Conservation (phyloP, 345 rosid genomes). For the Gossypium anomalum region DNA sequence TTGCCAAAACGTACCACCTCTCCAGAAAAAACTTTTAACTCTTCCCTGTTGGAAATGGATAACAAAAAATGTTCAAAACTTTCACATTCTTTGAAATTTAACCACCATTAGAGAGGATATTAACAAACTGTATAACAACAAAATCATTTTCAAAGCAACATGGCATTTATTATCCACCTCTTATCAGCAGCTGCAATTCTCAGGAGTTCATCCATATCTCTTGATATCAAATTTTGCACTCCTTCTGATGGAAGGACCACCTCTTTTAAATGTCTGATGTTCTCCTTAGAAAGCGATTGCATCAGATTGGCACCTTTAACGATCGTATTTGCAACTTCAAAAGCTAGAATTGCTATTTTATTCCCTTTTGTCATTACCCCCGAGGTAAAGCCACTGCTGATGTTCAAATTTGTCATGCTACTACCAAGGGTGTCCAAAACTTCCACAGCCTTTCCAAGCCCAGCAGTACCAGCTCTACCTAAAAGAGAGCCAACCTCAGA, state of each 20-base stretch:
- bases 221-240: conserved; percentile 75
- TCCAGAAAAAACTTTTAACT: conserved; percentile 74
- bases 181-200: conserved; percentile 85
- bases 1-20: conserved; percentile 98
- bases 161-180: conserved; percentile 41
- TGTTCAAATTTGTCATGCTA: conserved; percentile 80
- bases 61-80: conserved; percentile 1
- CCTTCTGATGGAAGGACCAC: conserved; percentile 84
- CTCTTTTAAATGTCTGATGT: conserved; percentile 67
- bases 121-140: conserved; percentile 1
- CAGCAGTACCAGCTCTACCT: conserved; percentile 87
- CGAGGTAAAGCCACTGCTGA: conserved; percentile 62
- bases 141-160: conserved; percentile 10
- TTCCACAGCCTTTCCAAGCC: conserved; percentile 84
- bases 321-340: conserved; percentile 92
- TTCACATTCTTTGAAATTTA: neutral
- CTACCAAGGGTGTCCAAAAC: conserved; percentile 93
- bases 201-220: conserved; percentile 72
- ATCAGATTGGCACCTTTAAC: conserved; percentile 92
- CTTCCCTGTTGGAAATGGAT: conserved; percentile 56
- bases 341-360: conserved; percentile 73
- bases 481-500: conserved; percentile 83
- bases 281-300: conserved; percentile 79
- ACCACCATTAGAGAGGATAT: neutral
- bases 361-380: conserved; percentile 77